Evolutionary conservation across 2,329 filamentous ascomycete genomes (phyloP).

Genomic region (Penicillium brevicompactum): DNA sequence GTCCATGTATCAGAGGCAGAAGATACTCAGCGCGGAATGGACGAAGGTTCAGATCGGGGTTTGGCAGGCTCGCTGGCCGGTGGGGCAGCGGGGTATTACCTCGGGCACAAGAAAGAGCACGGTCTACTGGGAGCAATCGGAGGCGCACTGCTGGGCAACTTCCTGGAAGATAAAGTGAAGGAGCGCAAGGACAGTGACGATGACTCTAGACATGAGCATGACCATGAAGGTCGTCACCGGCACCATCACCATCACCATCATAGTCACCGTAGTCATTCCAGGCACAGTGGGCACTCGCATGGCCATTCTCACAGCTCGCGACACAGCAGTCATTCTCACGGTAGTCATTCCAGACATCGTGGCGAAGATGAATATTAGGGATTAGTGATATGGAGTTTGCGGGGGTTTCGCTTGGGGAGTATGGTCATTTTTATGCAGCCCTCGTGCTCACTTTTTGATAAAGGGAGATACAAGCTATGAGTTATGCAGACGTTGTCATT

Average conservation of each 20-base stretch:
- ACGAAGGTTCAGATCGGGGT: slow-evolving; percentile 32
- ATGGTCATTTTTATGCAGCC: not conserved
- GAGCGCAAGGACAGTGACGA: slow-evolving; percentile 38
- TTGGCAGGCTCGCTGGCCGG: slow-evolving; percentile 59
- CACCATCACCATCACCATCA: slow-evolving; percentile 18
- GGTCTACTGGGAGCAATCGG: slow-evolving; percentile 60
- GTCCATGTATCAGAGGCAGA: slow-evolving; percentile 19
- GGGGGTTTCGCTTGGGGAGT: not conserved
- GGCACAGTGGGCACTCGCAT: slow-evolving; percentile 18
- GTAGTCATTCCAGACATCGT: slow-evolving; percentile 19
- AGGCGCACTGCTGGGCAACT: slow-evolving; percentile 59
- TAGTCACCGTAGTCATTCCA: slow-evolving; percentile 26
- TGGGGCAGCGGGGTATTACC: slow-evolving; percentile 58
- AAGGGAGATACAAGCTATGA: too few species aligned
- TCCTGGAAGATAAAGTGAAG: slow-evolving; percentile 58
- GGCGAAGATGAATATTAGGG: slow-evolving; percentile 10
- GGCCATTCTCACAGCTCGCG: slow-evolving; percentile 2
- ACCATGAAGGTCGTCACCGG: slow-evolving; percentile 10
- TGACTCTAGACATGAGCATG: slow-evolving; percentile 13
- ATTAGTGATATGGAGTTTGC: not conserved
- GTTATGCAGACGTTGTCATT: too few species aligned
- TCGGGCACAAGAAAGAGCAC: slow-evolving; percentile 60
- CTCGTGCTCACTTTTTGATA: not conserved
- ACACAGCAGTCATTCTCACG: slow-evolving; percentile 19
- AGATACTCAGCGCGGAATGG: slow-evolving; percentile 7